Conservation (phyloP, 139 green algal genomes). For the Asterochloris erici region DNA sequence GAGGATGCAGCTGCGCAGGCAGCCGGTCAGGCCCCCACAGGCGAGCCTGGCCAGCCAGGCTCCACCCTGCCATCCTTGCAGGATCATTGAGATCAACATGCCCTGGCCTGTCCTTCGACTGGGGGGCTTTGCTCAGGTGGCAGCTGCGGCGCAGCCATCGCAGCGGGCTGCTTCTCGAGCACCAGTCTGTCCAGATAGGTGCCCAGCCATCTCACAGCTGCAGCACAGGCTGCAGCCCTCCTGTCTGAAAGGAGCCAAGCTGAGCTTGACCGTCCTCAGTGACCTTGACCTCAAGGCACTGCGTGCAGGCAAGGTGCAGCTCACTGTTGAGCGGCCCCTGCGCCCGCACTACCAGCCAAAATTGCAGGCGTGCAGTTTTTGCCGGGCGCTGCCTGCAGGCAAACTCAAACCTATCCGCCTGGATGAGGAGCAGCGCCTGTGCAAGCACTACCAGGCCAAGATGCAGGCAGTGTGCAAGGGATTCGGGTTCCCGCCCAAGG, state of each 20-base stretch:
- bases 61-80: no score
- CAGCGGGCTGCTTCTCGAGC: no score
- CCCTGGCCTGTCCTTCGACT: no score
- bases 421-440: constrained; percentile 44
- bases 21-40: not conserved
- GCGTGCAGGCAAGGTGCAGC: not conserved
- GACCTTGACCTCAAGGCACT: not conserved
- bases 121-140: no score
- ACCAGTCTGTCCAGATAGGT: no score
- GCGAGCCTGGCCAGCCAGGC: not conserved
- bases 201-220: not conserved
- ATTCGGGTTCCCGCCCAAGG: constrained; percentile 55
- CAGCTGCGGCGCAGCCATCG: no score
- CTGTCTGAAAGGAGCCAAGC: not conserved
- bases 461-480: constrained; percentile 45
- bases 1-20: constrained; percentile 4
- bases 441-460: constrained; percentile 43
- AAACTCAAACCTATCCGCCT: constrained; percentile 17
- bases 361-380: not conserved
- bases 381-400: not conserved
- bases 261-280: not conserved
- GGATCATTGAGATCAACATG: no score
- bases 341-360: not conserved
- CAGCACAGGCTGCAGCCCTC: not conserved
- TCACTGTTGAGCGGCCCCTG: not conserved